phyloP scores from a whole-genome alignment of 352 stramenopile species.

The Pythium volutum region DNA sequence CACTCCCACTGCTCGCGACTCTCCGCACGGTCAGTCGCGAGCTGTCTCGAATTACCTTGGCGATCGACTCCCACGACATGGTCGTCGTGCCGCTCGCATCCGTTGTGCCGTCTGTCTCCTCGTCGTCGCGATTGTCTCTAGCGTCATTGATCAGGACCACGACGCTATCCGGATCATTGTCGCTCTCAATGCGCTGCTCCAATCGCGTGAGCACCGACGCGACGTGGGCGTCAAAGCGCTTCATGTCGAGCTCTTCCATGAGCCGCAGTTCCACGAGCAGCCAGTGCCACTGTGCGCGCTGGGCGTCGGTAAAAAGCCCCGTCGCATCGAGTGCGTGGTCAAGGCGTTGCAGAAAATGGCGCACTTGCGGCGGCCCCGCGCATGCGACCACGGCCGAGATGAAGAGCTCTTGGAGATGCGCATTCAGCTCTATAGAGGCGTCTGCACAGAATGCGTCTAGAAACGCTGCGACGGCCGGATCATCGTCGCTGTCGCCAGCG shows the following conservation, averaged over 20 bases:
- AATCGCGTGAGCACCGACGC: slow-evolving; percentile 2
- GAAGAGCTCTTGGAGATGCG: slow-evolving; percentile 5
- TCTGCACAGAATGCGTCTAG: slow-evolving; percentile 7
- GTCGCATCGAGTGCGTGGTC: background rate
- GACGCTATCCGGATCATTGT: background rate
- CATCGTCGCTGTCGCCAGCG: background rate
- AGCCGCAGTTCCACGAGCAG: slow-evolving; percentile 12
- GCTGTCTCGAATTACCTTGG: background rate
- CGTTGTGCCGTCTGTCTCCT: background rate
- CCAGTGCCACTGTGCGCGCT: slow-evolving; percentile 12
- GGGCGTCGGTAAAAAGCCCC: background rate
- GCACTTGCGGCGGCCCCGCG: background rate
- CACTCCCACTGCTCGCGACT: slow-evolving; percentile 4
- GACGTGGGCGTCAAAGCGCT: slow-evolving; percentile 9
- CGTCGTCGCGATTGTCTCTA: background rate
- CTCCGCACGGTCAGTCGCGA: slow-evolving; percentile 1
- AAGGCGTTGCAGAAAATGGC: background rate
- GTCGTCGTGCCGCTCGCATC: background rate
- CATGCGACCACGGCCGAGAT: slow-evolving; percentile 10
- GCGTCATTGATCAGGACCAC: background rate
- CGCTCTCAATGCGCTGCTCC: background rate
- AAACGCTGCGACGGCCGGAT: slow-evolving; percentile 2
- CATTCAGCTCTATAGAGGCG: background rate
- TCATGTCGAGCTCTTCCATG: slow-evolving; percentile 15
- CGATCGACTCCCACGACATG: slow-evolving; percentile 4